Conservation (phyloP, 2,329 filamentous ascomycete species). For the Penicillium capsulatum region DNA sequence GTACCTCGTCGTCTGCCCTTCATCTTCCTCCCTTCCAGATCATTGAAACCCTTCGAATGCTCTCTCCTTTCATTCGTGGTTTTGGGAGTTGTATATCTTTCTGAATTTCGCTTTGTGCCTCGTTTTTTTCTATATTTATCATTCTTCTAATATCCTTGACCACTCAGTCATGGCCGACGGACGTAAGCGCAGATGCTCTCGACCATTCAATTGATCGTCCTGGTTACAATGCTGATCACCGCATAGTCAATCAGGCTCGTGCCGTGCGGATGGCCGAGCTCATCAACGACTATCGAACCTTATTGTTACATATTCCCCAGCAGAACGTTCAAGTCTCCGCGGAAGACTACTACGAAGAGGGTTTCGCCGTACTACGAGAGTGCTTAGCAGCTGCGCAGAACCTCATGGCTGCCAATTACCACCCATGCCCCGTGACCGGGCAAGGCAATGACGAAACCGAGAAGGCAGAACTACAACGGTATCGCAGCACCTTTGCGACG, state of each 20-base stretch:
- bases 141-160: slow-evolving; percentile 4
- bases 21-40: slow-evolving; percentile 1
- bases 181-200: slow-evolving; percentile 43
- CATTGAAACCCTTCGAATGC: no score
- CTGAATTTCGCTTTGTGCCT: background rate
- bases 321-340: slow-evolving; percentile 49
- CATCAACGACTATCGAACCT: slow-evolving; percentile 60
- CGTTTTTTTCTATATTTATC: slow-evolving; percentile 9
- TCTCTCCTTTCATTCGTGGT: no score
- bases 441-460: slow-evolving; percentile 51
- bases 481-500: slow-evolving; percentile 7
- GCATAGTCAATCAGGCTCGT: slow-evolving; percentile 60
- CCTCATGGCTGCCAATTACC: slow-evolving; percentile 53
- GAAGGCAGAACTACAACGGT: slow-evolving; percentile 56
- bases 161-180: slow-evolving; percentile 51
- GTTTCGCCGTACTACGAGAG: slow-evolving; percentile 55
- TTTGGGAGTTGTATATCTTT: background rate
- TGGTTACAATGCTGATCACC: slow-evolving; percentile 9
- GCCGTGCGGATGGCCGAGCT: slow-evolving; percentile 60
- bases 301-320: slow-evolving; percentile 56
- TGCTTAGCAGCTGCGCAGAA: slow-evolving; percentile 53
- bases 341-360: slow-evolving; percentile 57
- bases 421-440: slow-evolving; percentile 38
- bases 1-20: slow-evolving; percentile 3
- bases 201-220: background rate